Evolutionary conservation across 306 rosid species (phyloP).

Genomic region (Macrotyloma uniflorum): DNA sequence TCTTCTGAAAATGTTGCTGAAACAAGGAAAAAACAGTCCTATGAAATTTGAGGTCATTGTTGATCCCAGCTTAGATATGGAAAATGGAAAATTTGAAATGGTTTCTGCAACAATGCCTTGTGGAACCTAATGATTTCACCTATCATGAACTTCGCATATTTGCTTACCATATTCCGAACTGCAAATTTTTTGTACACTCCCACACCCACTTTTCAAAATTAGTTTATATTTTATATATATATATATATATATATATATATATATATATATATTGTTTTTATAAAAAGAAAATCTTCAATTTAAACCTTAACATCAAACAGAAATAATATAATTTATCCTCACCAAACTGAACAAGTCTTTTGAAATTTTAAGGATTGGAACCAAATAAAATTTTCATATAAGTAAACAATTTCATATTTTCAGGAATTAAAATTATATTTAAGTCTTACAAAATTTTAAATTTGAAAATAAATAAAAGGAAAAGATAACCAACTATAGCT

Average conservation of each 20-base stretch:
- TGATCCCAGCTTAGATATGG: slow-evolving; percentile 51
- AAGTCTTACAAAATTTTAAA: background rate
- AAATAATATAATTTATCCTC: background rate
- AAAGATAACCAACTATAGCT: background rate
- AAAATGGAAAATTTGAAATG: slow-evolving; percentile 81
- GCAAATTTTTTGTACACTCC: background rate
- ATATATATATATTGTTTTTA: background rate
- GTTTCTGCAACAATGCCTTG: slow-evolving; percentile 65
- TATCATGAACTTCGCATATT: background rate
- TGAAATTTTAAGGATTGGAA: background rate
- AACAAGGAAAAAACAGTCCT: slow-evolving; percentile 70
- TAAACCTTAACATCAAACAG: background rate
- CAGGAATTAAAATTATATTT: background rate
- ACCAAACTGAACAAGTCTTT: background rate
- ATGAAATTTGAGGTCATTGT: slow-evolving; percentile 62
- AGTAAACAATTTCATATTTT: background rate
- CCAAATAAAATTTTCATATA: background rate
- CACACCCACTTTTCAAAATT: background rate
- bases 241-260: no score
- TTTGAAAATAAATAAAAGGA: background rate
- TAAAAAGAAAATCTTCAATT: background rate
- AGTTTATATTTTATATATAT: background rate
- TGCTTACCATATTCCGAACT: background rate
- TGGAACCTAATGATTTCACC: slow-evolving; percentile 37
- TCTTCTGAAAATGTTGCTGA: slow-evolving; percentile 66